Percentiles rank a stretch among this genome's conserved stretches.
These are phyloP conservation scores for Bruguiera parviflora DNA, from an alignment of 345 rosid genomes.

Conservation along the genomic window DNA sequence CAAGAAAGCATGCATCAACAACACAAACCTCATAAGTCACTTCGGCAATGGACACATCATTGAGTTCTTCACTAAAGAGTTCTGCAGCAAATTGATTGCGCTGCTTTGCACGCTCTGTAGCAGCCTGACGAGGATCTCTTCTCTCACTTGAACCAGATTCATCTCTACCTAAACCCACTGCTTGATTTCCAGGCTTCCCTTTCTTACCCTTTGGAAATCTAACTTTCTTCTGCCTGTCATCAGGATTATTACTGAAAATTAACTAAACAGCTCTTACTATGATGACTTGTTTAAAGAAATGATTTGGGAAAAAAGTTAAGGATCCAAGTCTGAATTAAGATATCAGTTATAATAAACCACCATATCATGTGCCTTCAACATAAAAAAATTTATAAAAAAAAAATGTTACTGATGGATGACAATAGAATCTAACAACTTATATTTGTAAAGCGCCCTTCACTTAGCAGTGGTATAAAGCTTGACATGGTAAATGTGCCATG, in stretches of 20 bases:
- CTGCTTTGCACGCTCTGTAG: conserved; percentile 68
- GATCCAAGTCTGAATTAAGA: not conserved
- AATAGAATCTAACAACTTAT: too few species aligned
- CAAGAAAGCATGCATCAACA: not conserved
- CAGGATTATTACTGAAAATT: not conserved
- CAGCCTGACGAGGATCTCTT: conserved; percentile 56
- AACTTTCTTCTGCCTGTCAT: conserved; percentile 66
- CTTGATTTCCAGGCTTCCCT: conserved; percentile 55
- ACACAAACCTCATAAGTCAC: conserved; percentile 57
- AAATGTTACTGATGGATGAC: too few species aligned
- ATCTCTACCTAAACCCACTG: conserved; percentile 10
- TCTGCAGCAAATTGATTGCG: conserved; percentile 58
- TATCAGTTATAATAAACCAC: not conserved
- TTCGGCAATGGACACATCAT: conserved; percentile 50
- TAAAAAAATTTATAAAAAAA: too few species aligned
- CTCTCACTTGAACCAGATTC: conserved; percentile 25
- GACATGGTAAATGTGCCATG: too few species aligned
- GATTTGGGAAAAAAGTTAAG: not conserved
- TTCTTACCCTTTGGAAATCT: conserved; percentile 96
- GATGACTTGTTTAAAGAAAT: not conserved
- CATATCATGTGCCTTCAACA: too few species aligned
- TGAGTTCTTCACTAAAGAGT: conserved; percentile 45
- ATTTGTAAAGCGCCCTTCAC: too few species aligned
- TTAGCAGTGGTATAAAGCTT: too few species aligned
- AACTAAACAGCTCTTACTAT: not conserved